Evolutionary conservation across 306 rosid species (phyloP).

Genomic region (Quercus alba): DNA sequence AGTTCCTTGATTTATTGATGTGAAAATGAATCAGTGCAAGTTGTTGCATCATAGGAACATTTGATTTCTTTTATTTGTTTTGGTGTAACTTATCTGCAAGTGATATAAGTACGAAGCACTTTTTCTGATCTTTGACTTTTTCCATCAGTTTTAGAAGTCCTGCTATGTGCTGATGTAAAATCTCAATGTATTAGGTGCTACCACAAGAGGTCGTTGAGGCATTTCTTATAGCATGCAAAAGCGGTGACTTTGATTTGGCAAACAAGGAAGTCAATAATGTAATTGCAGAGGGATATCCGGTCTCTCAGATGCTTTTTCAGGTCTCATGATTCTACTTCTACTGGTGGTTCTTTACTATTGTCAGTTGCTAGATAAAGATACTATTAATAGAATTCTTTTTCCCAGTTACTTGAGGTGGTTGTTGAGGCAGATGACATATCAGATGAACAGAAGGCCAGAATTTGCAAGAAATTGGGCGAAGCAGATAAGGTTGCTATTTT

Average conservation of each 20-base stretch:
- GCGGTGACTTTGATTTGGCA: slow-evolving; percentile 87
- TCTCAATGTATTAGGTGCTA: slow-evolving; percentile 51
- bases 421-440: slow-evolving; percentile 67
- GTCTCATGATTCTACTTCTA: slow-evolving; percentile 29
- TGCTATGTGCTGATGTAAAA: slow-evolving; percentile 14
- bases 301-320: slow-evolving; percentile 82
- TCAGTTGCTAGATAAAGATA: slow-evolving; percentile 1
- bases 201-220: slow-evolving; percentile 55
- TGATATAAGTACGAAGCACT: background rate
- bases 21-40: background rate
- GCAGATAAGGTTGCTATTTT: slow-evolving; percentile 68
- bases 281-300: slow-evolving; percentile 96
- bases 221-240: slow-evolving; percentile 62
- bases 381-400: slow-evolving; percentile 8
- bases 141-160: background rate
- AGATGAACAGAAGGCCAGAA: slow-evolving; percentile 90
- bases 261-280: slow-evolving; percentile 83
- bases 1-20: background rate
- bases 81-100: background rate
- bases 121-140: background rate
- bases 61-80: background rate
- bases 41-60: background rate
- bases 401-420: slow-evolving; percentile 70
- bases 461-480: slow-evolving; percentile 82
- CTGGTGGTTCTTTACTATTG: background rate